Evolutionary conservation across 495 filamentous ascomycete genomes (phyloP), one percentile per base, ranked within the genome.

Genomic region (Penicillium longicatenatum): DNA sequence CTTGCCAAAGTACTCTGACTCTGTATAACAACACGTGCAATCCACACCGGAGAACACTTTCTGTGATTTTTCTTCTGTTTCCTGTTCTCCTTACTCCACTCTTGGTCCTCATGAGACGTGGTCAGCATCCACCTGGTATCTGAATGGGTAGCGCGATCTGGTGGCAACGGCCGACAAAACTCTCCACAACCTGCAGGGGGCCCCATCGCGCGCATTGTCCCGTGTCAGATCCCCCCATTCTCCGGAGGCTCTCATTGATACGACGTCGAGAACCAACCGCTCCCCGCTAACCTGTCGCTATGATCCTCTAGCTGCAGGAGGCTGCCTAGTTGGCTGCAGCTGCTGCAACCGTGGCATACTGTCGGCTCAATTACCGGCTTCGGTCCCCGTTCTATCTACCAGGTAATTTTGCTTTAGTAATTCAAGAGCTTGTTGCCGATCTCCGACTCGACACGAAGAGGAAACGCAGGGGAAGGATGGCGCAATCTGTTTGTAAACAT

Each of bases 351-450:
- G 55, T 60, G 50, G 41, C 42, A 26, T 62, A 57, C 59, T 54
- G 53, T 55, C 62, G 65, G 66, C 58, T 57, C 54, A 55, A 64
- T 64, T 55, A 59, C 63, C 66, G 60, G 59, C 55, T 57, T 60
- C 41, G 57, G 60, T 56, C 46, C 33, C 60, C 63, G 20, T 48
- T 30, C 24, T 30, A 14, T 16, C 6, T 30, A 5, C 16, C 2
- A 31, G 14, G 12, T 26, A 29, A 48, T 31, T 48, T 30, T 29
- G 16, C 4, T 30, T 6, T 26, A 26, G 3, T 29, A 30, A 29
- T 48, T 30, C 30, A 14, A 7, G n/a, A 8, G 16, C 11, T 48
- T 24, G 21, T 48, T 30, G 20, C 21, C 22, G 43, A 16, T 46
- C 20, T 44, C 16, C 14, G 12, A 37, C 33, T 17, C 16, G 37